Evolutionary conservation across 805 yeast genomes (phyloP).

Genomic region (Saccharomyces mikatae): DNA sequence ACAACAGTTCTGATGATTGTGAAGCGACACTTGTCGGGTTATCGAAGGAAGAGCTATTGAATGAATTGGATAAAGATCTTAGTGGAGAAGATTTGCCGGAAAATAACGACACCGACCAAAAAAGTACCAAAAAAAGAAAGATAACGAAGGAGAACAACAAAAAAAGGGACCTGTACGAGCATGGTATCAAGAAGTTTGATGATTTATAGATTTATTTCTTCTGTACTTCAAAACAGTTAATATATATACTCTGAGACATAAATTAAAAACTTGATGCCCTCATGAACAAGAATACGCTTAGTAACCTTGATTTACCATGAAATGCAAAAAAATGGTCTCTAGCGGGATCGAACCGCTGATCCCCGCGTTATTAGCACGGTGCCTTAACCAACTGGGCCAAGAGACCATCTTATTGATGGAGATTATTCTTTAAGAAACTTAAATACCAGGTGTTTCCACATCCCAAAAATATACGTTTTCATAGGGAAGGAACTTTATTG

Average conservation of each 20-base stretch:
- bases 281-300: too few species aligned
- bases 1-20: constrained; percentile 14
- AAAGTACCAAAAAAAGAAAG: constrained; percentile 2
- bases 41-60: constrained; percentile 26
- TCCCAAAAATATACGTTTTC: too few species aligned
- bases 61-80: constrained; percentile 27
- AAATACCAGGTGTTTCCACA: too few species aligned
- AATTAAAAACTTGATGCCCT: too few species aligned
- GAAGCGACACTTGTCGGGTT: constrained; percentile 17
- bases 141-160: constrained; percentile 16
- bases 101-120: constrained; percentile 3
- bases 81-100: constrained; percentile 4
- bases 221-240: neutral
- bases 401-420: constrained; percentile 16
- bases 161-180: constrained; percentile 34
- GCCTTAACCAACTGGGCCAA: constrained; percentile 33
- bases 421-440: too few species aligned
- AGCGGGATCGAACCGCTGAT: constrained; percentile 33
- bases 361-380: constrained; percentile 33
- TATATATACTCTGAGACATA: neutral
- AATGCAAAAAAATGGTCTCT: constrained; percentile 21
- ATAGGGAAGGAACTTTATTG: too few species aligned
- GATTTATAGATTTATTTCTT: constrained; percentile 34
- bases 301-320: too few species aligned
- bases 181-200: constrained; percentile 59